Base-by-base conservation (phyloP, 1,139 yeast species). In the Meyerozyma carpophila region DNA sequence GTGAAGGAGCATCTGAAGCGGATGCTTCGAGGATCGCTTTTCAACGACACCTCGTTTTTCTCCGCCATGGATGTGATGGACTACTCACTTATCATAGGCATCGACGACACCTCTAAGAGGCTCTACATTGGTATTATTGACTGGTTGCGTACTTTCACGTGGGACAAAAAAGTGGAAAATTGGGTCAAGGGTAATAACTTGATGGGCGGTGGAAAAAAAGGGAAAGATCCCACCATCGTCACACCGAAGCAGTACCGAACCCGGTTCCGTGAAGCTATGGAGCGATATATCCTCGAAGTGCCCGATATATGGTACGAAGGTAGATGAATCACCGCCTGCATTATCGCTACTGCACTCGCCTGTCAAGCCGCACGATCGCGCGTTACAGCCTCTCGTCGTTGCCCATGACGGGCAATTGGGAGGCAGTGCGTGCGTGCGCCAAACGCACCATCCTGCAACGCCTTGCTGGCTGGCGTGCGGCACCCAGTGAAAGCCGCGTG, bases 41-140 rank as follows among this genome's bases (percentile, higher is more conserved):
- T 95, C 82, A 94, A 94, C 58, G 99, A 94, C 56, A 93, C 98
- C 0, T 70, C 94, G 31, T 94, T 93, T 61, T 69, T 94, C 43
- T 93, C 96, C 11, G 95, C 95, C 52, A 90, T 93, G 96, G 95
- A 94, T 58, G 98, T 94, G 10, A 94, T 94, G 99, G 99, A 94
- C 63, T 94, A 94, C 58, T 91, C 98, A 1, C 70, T 94, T 52
- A 96, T 94, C 13, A 84, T 94, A 49, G 98, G 98, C 0, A 87
- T 94, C 41, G 94, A 87, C 56, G 80, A 81, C 41, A 75, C 81
- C 42, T 76, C 74, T 49, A 76, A 77, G 47, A 81, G 82, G 43
- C 70, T 91, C 36, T 88, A 91, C 36, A 95, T 91, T 31, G 99
- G 99, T 5, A 93, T 94, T 39, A 93, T 93, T 51, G 98, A 94